Evolutionary conservation across 345 rosid genomes (phyloP), one percentile per base, ranked within the genome.

Genomic region (Nephelium lappaceum): DNA sequence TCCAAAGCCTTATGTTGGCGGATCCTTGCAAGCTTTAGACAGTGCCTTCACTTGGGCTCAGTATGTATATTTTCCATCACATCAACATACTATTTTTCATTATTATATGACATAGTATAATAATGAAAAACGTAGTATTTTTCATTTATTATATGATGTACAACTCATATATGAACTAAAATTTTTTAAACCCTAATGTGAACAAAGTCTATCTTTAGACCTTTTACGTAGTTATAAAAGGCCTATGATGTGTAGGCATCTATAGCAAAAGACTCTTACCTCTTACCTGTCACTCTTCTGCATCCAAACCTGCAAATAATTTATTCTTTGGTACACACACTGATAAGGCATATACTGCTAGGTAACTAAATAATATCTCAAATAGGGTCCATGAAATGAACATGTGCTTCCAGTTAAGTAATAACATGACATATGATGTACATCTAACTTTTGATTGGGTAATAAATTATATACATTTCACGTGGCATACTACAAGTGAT

Each of bases 11-110:
- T 89, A 79, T 39, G 93, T 86, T 1, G 91, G 91, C 1, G 93
- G 95, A 8, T 91, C 93, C 67, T 72, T 91, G 78, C 65, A 71
- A 27, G 85, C 89, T 0, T 72, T 91, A 51, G 95, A 91, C 84
- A 83, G 83, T 25, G 95, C 91, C 70, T 91, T 91, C 77, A 58
- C 75, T 12, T 89, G 95, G 93, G 91, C 95, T 39, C 53, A 73
- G 95, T 91, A 84, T 0, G 80, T 65, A 10, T 19, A 12, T 42
- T 15, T 77, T 31, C 18, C 73, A 9, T 73, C 0, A 11, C 57
- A 23, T 51, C 62, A 18, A 18, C n/a, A 57, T 12, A 14, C 14
- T 49, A 14, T 49, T 49, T 49, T 49, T 16, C 15, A 11, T 16
- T 49, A 49, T 41, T 51, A 15, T n/a, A 21, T 57, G 62, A 57